These are phyloP conservation scores for Metarhizium anisopliae DNA, from an alignment of 2,329 filamentous ascomycete genomes.

Conservation along the genomic window DNA sequence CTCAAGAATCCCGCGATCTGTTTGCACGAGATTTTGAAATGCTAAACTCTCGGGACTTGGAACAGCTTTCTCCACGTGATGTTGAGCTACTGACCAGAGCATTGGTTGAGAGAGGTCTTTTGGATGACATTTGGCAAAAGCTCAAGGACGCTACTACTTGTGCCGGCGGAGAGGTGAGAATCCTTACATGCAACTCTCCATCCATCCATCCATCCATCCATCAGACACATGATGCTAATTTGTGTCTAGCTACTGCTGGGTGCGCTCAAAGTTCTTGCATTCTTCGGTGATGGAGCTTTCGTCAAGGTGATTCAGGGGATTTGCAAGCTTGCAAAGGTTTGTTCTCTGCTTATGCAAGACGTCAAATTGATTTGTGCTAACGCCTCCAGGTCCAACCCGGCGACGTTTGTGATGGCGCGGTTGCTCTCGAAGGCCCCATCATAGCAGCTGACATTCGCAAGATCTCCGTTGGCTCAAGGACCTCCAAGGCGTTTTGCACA, in stretches of 20 bases:
- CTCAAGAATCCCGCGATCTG: background rate
- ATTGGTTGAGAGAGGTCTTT: slow-evolving; percentile 6
- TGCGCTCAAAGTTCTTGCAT: slow-evolving; percentile 33
- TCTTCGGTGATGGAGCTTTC: slow-evolving; percentile 32
- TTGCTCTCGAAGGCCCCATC: slow-evolving; percentile 43
- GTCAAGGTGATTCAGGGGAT: slow-evolving; percentile 20
- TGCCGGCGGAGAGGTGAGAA: slow-evolving; percentile 15
- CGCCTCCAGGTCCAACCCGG: slow-evolving; percentile 34
- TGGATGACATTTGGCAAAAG: slow-evolving; percentile 15
- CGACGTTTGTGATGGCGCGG: slow-evolving; percentile 46
- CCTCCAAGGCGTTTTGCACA: slow-evolving; percentile 41
- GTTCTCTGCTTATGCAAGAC: background rate
- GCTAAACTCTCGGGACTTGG: background rate
- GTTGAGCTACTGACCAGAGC: background rate
- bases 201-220: background rate
- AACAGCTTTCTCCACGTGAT: background rate
- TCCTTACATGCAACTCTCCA: background rate
- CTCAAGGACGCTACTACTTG: slow-evolving; percentile 17
- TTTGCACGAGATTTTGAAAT: slow-evolving; percentile 4
- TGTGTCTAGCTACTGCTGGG: slow-evolving; percentile 12
- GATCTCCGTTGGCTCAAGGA: slow-evolving; percentile 37
- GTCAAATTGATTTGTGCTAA: background rate
- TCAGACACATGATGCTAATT: background rate
- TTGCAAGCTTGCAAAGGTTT: slow-evolving; percentile 24
- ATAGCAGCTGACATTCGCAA: slow-evolving; percentile 38